A percentile compares a stretch with the other conserved stretches of the same genome.
Conservation (phyloP, 495 filamentous ascomycete genomes). For the Talaromyces wortmannii region DNA sequence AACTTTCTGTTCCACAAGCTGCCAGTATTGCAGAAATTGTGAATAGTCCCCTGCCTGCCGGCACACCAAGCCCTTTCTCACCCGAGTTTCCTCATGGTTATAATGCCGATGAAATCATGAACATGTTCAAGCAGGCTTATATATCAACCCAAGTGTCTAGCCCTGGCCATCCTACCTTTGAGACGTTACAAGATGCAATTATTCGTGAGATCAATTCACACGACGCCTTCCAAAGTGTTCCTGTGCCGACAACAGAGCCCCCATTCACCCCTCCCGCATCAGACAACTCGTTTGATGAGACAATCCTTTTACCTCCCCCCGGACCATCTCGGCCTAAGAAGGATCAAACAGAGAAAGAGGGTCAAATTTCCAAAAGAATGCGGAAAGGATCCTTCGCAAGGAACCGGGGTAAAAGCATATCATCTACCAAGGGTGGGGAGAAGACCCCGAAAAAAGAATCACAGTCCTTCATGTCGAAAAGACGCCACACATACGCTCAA, state of each 20-base stretch:
- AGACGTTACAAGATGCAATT: conserved; percentile 40
- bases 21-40: conserved; percentile 41
- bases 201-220: conserved; percentile 43
- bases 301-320: conserved; percentile 1
- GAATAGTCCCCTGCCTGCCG: conserved; percentile 29
- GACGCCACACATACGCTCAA: conserved; percentile 1
- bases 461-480: conserved; percentile 1
- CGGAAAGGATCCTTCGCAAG: conserved; percentile 20
- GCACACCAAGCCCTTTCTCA: conserved; percentile 16
- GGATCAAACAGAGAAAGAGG: conserved; percentile 18
- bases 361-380: conserved; percentile 23
- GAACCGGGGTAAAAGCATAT: conserved; percentile 26
- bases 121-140: conserved; percentile 34
- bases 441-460: conserved; percentile 13
- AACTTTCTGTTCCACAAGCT: conserved; percentile 13
- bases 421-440: conserved; percentile 21
- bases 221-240: conserved; percentile 35
- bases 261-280: conserved; percentile 29
- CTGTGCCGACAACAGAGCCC: conserved; percentile 24
- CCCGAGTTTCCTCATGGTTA: conserved; percentile 13
- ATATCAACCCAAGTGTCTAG: conserved; percentile 21
- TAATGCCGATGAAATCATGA: conserved; percentile 37
- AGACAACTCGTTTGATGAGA: conserved; percentile 15
- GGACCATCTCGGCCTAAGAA: conserved; percentile 10
- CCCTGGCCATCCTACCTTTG: conserved; percentile 28